phyloP scores from a whole-genome alignment of 208 protist species.

The Trypanosoma avium region DNA sequence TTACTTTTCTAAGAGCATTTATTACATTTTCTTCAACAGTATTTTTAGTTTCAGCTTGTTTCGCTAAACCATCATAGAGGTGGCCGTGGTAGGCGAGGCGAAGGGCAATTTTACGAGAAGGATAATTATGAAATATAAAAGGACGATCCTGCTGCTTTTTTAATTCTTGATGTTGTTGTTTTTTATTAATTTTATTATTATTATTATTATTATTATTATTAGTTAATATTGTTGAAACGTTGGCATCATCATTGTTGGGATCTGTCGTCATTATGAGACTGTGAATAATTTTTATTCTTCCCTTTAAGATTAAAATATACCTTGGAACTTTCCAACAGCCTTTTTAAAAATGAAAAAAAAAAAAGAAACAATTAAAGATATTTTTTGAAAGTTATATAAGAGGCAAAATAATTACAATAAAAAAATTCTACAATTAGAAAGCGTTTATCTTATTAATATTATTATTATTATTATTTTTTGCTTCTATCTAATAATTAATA shows the following conservation, averaged over 20 bases:
- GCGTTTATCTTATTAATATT: neutral
- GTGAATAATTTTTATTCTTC: no score
- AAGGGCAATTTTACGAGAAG: conserved; percentile 73
- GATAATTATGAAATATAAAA: conserved; percentile 71
- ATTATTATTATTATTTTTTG: neutral
- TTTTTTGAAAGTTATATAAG: neutral
- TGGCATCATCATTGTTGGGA: neutral
- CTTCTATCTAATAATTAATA: neutral
- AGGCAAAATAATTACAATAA: neutral
- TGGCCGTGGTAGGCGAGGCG: conserved; percentile 90
- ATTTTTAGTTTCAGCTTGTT: conserved; percentile 82
- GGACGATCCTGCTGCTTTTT: conserved; percentile 41
- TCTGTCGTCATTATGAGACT: neutral
- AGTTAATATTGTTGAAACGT: no score
- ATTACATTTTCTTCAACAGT: conserved; percentile 75
- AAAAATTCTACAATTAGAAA: neutral
- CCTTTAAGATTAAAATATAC: no score
- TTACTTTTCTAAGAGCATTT: conserved; percentile 47
- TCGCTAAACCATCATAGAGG: conserved; percentile 78
- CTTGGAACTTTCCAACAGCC: no score
- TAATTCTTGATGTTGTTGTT: conserved; percentile 34
- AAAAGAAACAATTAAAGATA: neutral
- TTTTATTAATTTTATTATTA: neutral
- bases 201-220: neutral
- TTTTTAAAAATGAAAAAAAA: neutral